A percentile compares a stretch with the other conserved stretches of the same genome.
Conservation (phyloP, 1,284 basidiomycete genomes). For the Neolentinus lepideus region DNA sequence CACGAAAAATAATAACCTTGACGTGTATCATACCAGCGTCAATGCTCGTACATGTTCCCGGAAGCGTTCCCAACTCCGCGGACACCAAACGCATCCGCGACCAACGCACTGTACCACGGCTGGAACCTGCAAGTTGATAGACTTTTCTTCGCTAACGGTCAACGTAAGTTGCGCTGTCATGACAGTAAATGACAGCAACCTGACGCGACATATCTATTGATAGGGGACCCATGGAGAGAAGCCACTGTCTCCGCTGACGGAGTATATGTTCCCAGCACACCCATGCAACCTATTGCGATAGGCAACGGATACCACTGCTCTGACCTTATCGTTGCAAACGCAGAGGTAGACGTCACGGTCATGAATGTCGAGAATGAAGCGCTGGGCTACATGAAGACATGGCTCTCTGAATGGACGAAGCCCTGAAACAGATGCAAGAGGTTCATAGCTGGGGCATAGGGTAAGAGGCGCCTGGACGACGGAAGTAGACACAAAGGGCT, state of each 20-base stretch:
- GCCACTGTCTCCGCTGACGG: slow-evolving; percentile 56
- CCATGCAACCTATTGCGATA: slow-evolving; percentile 44
- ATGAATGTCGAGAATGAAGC: slow-evolving; percentile 41
- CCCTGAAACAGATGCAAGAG: neutral
- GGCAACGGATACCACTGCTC: slow-evolving; percentile 63
- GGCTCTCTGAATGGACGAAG: slow-evolving; percentile 32
- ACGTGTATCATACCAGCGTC: slow-evolving; percentile 32
- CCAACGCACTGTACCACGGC: slow-evolving; percentile 48
- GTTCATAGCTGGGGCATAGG: neutral
- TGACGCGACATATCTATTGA: neutral
- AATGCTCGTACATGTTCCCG: slow-evolving; percentile 57
- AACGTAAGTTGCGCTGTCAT: slow-evolving; percentile 33
- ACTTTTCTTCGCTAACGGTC: slow-evolving; percentile 65
- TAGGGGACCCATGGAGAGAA: slow-evolving; percentile 71
- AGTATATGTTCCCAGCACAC: slow-evolving; percentile 39
- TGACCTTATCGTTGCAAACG: slow-evolving; percentile 40
- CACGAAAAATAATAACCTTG: neutral
- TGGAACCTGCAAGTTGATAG: slow-evolving; percentile 52
- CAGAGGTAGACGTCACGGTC: slow-evolving; percentile 42
- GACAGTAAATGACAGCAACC: slow-evolving; percentile 8
- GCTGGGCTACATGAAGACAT: slow-evolving; percentile 37
- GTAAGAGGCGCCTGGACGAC: neutral
- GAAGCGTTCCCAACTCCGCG: slow-evolving; percentile 39
- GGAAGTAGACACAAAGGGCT: too few species aligned
- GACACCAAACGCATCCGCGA: slow-evolving; percentile 28